Evolutionary conservation across 805 yeast genomes (phyloP).

Genomic region (Grigorovia yakushimaensis): DNA sequence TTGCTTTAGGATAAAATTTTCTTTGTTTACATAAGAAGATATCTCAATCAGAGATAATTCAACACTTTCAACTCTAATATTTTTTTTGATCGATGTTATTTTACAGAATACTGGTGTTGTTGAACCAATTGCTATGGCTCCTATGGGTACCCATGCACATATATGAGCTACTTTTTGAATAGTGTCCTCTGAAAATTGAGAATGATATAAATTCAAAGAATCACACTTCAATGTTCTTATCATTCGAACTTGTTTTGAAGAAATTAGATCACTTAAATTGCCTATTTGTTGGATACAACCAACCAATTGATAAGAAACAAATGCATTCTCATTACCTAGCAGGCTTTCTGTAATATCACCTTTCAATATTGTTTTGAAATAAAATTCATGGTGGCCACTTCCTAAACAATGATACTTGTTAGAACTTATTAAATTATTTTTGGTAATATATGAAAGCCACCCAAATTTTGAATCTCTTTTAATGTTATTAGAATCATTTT

Average conservation of each 20-base stretch:
- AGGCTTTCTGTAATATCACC: slow-evolving; percentile 81
- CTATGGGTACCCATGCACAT: slow-evolving; percentile 72
- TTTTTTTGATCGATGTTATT: slow-evolving; percentile 74
- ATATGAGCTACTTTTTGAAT: slow-evolving; percentile 95
- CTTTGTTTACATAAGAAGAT: slow-evolving; percentile 51
- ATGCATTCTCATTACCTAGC: slow-evolving; percentile 79
- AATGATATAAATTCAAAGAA: slow-evolving; percentile 77
- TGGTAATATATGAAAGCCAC: not conserved
- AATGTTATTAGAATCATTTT: not conserved
- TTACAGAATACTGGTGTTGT: slow-evolving; percentile 57
- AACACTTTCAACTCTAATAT: slow-evolving; percentile 66
- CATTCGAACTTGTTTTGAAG: slow-evolving; percentile 67
- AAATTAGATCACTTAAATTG: slow-evolving; percentile 51
- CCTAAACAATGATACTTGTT: slow-evolving; percentile 14
- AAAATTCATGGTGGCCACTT: slow-evolving; percentile 82
- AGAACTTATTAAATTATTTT: not conserved
- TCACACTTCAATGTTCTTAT: slow-evolving; percentile 84
- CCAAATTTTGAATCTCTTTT: not conserved
- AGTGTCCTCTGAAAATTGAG: slow-evolving; percentile 86
- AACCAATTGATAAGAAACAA: slow-evolving; percentile 60
- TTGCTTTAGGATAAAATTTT: slow-evolving; percentile 54
- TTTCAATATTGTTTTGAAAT: slow-evolving; percentile 76
- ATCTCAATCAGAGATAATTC: slow-evolving; percentile 60
- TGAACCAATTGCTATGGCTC: slow-evolving; percentile 87
- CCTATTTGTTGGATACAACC: slow-evolving; percentile 80